Evolutionary conservation across 805 yeast species (phyloP).

Genomic region (Cyberlindnera lachancei): DNA sequence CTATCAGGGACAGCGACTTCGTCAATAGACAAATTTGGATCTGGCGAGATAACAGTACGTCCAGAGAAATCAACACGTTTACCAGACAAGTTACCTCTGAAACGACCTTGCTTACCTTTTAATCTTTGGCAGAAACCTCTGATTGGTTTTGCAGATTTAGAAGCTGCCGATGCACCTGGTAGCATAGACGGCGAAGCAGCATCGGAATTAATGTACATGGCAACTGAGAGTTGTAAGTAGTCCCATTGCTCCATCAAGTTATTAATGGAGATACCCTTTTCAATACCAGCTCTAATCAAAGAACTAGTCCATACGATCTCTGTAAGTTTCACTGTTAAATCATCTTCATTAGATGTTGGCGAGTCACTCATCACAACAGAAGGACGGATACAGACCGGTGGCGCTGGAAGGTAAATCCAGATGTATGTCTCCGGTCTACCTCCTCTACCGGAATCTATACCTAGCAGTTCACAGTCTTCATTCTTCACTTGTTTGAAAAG

Average conservation of each 20-base stretch:
- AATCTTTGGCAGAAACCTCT: conserved; percentile 95
- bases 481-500: conserved; percentile 82
- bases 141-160: conserved; percentile 60
- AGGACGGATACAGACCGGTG: conserved; percentile 98
- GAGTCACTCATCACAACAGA: conserved; percentile 89
- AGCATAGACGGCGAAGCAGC: conserved; percentile 74
- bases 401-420: conserved; percentile 97
- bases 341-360: conserved; percentile 92
- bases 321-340: conserved; percentile 88
- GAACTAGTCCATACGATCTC: conserved; percentile 98
- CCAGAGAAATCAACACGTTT: conserved; percentile 98
- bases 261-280: conserved; percentile 88
- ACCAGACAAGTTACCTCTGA: conserved; percentile 96
- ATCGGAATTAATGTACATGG: conserved; percentile 96
- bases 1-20: conserved; percentile 98
- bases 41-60: conserved; percentile 97
- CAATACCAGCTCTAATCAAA: conserved; percentile 87
- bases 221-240: conserved; percentile 87
- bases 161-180: conserved; percentile 56
- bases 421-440: conserved; percentile 95
- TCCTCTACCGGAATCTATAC: conserved; percentile 78
- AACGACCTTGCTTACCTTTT: conserved; percentile 98
- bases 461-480: conserved; percentile 85
- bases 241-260: conserved; percentile 99
- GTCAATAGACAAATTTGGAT: conserved; percentile 89